Conservation (phyloP, 2,329 filamentous ascomycete genomes). For the Onygenales sp. region DNA sequence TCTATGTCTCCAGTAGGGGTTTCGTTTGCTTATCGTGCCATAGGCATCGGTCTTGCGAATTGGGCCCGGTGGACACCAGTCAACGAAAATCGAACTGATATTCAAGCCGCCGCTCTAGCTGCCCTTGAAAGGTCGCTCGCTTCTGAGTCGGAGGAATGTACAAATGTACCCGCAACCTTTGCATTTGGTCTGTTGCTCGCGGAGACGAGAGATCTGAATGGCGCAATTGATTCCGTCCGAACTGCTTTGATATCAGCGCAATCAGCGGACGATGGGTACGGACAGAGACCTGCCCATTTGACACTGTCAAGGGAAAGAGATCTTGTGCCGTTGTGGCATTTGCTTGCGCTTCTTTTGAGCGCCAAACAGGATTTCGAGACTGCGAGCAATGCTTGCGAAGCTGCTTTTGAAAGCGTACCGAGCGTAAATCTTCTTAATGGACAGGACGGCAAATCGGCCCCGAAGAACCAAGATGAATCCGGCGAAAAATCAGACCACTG, state of each 20-base stretch:
- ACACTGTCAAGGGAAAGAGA: slow-evolving; percentile 32
- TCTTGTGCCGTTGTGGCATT: slow-evolving; percentile 80
- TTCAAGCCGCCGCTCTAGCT: slow-evolving; percentile 68
- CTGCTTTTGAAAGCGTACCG: slow-evolving; percentile 82
- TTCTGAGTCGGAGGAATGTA: slow-evolving; percentile 53
- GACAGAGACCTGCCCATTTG: slow-evolving; percentile 12
- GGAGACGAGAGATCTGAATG: slow-evolving; percentile 69
- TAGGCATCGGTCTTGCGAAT: slow-evolving; percentile 76
- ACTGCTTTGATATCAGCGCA: slow-evolving; percentile 52
- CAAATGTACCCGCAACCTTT: slow-evolving; percentile 69
- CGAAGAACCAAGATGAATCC: slow-evolving; percentile 16
- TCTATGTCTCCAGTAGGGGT: slow-evolving; percentile 51
- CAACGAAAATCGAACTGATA: slow-evolving; percentile 57
- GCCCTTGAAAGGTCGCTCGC: slow-evolving; percentile 65
- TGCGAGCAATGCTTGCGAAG: slow-evolving; percentile 75
- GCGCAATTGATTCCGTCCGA: slow-evolving; percentile 75
- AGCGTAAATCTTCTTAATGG: slow-evolving; percentile 63
- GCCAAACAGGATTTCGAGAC: slow-evolving; percentile 76
- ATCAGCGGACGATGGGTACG: slow-evolving; percentile 21
- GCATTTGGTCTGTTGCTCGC: slow-evolving; percentile 76
- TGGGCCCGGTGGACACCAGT: slow-evolving; percentile 80
- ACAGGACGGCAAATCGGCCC: slow-evolving; percentile 38
- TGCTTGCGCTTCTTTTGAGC: slow-evolving; percentile 76
- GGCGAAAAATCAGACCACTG: slow-evolving; percentile 11
- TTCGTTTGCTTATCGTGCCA: slow-evolving; percentile 67